Evolutionary conservation across 805 yeast species (phyloP).

Genomic region (Nakazawaea sp.): DNA sequence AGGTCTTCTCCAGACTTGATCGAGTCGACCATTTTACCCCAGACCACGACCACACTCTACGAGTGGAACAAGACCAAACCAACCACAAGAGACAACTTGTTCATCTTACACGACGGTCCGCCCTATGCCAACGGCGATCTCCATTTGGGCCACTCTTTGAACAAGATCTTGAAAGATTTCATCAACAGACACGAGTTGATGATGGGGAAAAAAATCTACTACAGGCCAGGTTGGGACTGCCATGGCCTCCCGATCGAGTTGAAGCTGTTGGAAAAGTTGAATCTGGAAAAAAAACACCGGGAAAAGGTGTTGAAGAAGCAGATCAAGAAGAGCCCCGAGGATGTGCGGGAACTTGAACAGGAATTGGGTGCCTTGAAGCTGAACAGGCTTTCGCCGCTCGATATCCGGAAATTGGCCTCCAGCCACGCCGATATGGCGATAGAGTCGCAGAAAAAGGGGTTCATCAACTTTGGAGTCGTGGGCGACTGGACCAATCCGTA

Average conservation of each 20-base stretch:
- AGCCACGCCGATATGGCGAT: conserved; percentile 67
- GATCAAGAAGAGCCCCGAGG: conserved; percentile 13
- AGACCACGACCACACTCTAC: conserved; percentile 56
- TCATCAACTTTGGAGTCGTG: conserved; percentile 70
- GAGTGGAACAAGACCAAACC: conserved; percentile 42
- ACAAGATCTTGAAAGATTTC: conserved; percentile 84
- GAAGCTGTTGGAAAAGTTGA: conserved; percentile 56
- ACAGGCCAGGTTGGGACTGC: conserved; percentile 97
- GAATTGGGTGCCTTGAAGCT: conserved; percentile 13
- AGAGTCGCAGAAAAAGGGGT: conserved; percentile 53
- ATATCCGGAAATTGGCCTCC: conserved; percentile 60
- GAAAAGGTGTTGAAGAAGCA: conserved; percentile 22
- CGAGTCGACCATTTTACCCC: conserved; percentile 36
- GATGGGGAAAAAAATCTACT: conserved; percentile 56
- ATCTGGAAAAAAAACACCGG: conserved; percentile 21
- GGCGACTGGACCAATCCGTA: conserved; percentile 76
- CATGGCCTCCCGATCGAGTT: conserved; percentile 96
- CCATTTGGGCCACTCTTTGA: conserved; percentile 89
- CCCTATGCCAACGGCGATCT: conserved; percentile 96
- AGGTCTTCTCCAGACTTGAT: conserved; percentile 44
- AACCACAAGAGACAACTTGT: conserved; percentile 32
- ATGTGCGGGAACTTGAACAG: conserved; percentile 1
- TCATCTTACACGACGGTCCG: conserved; percentile 91
- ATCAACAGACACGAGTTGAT: conserved; percentile 65
- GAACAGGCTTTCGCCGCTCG: conserved; percentile 31